Evolutionary conservation across 306 rosid species (phyloP).

Genomic region (Corylus avellana): DNA sequence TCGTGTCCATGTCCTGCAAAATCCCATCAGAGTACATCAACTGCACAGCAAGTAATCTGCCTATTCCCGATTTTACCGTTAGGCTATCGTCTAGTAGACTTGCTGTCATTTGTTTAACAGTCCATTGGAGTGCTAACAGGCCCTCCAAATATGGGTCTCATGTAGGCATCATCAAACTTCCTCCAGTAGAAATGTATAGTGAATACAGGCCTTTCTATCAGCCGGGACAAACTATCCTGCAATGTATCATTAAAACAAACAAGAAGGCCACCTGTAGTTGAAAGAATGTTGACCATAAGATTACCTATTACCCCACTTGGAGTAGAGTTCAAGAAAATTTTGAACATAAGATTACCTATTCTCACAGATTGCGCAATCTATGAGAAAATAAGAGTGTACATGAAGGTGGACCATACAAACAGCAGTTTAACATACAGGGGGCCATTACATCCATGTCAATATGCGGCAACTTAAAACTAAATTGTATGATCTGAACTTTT

Average conservation of each 20-base stretch:
- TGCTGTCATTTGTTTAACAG: conserved; percentile 29
- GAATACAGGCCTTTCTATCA: conserved; percentile 75
- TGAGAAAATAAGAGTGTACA: neutral
- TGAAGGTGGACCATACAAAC: neutral
- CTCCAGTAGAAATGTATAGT: conserved; percentile 84
- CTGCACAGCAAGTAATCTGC: neutral
- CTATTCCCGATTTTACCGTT: neutral
- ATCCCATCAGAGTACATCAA: neutral
- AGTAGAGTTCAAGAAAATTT: no score
- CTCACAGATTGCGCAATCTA: no score
- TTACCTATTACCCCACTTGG: no score
- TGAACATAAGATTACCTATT: neutral
- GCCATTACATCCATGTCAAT: neutral
- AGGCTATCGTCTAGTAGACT: conserved; percentile 1
- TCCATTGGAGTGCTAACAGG: conserved; percentile 33
- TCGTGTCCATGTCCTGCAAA: no score
- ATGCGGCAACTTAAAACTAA: no score
- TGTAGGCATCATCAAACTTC: conserved; percentile 75
- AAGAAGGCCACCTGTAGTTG: no score
- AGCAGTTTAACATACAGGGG: neutral
- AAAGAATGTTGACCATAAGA: neutral
- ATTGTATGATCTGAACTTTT: neutral
- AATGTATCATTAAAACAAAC: no score
- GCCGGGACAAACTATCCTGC: conserved; percentile 72
- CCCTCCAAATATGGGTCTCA: conserved; percentile 95